Base-by-base conservation (phyloP, 345 rosid species). In the Anastatica hierochuntica region DNA sequence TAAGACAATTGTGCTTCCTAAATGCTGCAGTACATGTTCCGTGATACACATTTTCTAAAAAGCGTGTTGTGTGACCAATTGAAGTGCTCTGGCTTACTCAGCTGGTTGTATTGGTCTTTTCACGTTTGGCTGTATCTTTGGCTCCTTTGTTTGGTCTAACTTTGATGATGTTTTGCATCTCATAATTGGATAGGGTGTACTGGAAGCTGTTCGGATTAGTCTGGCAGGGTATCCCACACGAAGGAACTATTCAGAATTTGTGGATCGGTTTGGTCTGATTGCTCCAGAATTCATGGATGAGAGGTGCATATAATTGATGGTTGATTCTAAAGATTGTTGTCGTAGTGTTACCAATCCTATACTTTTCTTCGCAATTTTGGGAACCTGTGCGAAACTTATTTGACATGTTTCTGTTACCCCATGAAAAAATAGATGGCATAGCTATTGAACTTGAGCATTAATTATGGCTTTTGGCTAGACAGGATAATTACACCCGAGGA, bases 171-270 rank as follows among this genome's bases (percentile, higher is more conserved):
- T 68, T 29, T 52, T 52, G 10, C 49, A 52, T 52, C 31, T 58
- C 60, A 44, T 39, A 51, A 33, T 57, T 66, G 60, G 52, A 50
- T 76, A 92, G 96, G 98, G 96, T 68, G 98, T 92, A 60, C 43
- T 92, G 64, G 98, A 92, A 79, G 98, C 98, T 51, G 90, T 92
- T 74, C 88, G 96, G 60, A 92, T 92, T 54, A 85, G 98, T 79
- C 72, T 92, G 54, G 98, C 98, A 23, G 96, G 96, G 69, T 92
- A 92, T 76, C 96, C 98, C 21, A 80, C 98, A 33, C 79, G 95
- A 73, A 81, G 88, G 74, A 67, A 76, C 42, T 92, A 78, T 67
- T 67, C 88, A 36, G 95, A 88, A 64, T 92, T 92, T 70, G 90
- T 85, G 58, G 96, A 92, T 66, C 95, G 98, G 34, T 92, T 83